Conservation (phyloP, 2,329 filamentous ascomycete species). For the Esteya vermicola region DNA sequence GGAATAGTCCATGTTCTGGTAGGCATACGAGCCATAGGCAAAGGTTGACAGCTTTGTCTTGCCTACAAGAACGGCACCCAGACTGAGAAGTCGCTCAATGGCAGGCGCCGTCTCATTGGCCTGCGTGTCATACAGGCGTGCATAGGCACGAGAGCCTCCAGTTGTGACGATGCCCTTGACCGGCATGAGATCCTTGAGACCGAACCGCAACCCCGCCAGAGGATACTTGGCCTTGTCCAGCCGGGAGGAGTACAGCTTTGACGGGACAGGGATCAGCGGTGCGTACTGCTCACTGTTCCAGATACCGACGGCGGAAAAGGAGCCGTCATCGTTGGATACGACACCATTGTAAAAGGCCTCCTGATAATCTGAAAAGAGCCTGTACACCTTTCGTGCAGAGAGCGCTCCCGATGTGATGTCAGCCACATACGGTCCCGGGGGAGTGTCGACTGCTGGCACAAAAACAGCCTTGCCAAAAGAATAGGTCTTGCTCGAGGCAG, state of each 20-base stretch:
- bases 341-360: conserved; percentile 3
- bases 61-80: conserved; percentile 2
- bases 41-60: conserved; percentile 2
- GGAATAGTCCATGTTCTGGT: conserved; percentile 5
- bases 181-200: conserved; percentile 5
- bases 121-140: conserved; percentile 1
- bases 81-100: background rate
- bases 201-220: conserved; percentile 5
- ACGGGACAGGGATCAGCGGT: conserved; percentile 3
- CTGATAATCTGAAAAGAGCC: conserved; percentile 3
- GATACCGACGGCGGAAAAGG: background rate
- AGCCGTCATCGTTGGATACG: conserved; percentile 2
- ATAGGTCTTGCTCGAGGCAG: background rate
- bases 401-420: background rate
- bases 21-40: conserved; percentile 3
- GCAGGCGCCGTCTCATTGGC: conserved; percentile 1
- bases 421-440: conserved; percentile 1
- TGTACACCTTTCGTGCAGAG: background rate
- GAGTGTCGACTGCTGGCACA: background rate
- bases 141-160: conserved; percentile 1
- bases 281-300: conserved; percentile 2
- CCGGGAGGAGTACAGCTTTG: background rate
- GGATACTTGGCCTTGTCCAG: background rate
- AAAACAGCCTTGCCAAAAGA: background rate
- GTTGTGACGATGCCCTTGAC: conserved; percentile 1